Percentiles rank a stretch among this genome's conserved stretches.
These are phyloP conservation scores for Botrytis sinoallii DNA, from an alignment of 2,329 filamentous ascomycete genomes.

Conservation along the genomic window DNA sequence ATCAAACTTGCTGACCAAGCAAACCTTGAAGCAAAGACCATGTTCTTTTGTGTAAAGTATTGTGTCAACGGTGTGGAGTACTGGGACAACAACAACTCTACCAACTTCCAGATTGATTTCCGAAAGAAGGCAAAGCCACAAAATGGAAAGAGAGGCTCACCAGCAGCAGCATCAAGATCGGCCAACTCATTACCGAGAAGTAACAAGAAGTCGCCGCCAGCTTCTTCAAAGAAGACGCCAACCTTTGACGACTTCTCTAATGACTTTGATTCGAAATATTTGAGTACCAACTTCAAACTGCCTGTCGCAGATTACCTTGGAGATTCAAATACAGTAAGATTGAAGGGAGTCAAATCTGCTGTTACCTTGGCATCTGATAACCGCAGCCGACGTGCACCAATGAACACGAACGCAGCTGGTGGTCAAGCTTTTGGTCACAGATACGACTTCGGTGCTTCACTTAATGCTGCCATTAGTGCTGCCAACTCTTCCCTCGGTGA, in stretches of 20 bases:
- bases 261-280: constrained; percentile 45
- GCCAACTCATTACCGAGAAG: constrained; percentile 62
- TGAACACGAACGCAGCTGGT: constrained; percentile 45
- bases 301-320: constrained; percentile 61
- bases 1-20: constrained; percentile 90
- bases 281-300: constrained; percentile 53
- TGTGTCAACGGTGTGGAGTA: constrained; percentile 77
- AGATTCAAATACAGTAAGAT: constrained; percentile 56
- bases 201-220: constrained; percentile 51
- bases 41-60: constrained; percentile 91
- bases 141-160: constrained; percentile 53
- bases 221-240: constrained; percentile 48
- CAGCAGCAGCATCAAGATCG: constrained; percentile 51
- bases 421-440: constrained; percentile 83
- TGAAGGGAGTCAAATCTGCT: constrained; percentile 67
- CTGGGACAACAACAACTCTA: constrained; percentile 88
- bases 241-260: constrained; percentile 66
- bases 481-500: constrained; percentile 63
- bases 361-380: constrained; percentile 48
- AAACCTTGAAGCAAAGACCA: constrained; percentile 86
- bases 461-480: constrained; percentile 75
- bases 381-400: constrained; percentile 41
- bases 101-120: constrained; percentile 96
- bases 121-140: constrained; percentile 68
- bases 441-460: constrained; percentile 93